Evolutionary conservation across 495 filamentous ascomycete species (phyloP), one percentile per base, ranked within the genome.

Genomic region (Aspergillus sclerotiicarbonarius): DNA sequence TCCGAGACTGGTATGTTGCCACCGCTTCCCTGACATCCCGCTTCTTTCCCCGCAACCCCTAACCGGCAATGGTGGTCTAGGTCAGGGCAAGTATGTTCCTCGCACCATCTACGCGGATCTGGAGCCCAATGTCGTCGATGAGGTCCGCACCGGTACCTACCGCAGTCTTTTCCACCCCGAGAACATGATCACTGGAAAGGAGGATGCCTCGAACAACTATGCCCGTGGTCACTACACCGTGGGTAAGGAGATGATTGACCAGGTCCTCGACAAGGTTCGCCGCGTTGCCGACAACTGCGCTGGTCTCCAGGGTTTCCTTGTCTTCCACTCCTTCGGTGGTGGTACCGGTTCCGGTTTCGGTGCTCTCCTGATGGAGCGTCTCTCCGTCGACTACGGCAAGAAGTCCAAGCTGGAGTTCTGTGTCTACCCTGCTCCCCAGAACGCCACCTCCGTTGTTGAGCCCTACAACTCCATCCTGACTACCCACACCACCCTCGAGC

Each of bases 361-460:
- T 79, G 93, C 94, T 59, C 87, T 98, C 61, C 82, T 98, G 67
- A 93, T 98, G 86, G 95, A 98, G 82, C 91, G 92, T 73, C 85
- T 98, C 57, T 96, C 94, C 41, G 88, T 94, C 67, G 94, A 98
- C 80, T 98, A 96, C 71, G 92, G 91, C 76, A 98, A 98, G 86
- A 98, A 98, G 87, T 91, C 87, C 82, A 98, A 98, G 88, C 84
- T 98, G 51, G 94, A 98, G 79, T 98, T 98, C 81, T 94, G 92
- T 71, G 92, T 98, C 64, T 98, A 98, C 80, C 94, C 94, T 62
- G 91, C 94, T 62, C 95, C 95, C 43, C 92, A 92, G 80, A 92
- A 93, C 63, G 91, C 91, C 63, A 97, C 93, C 65, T 92, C 95
- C 51, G 92, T 98, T 54, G 94, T 98, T 61, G 94, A 98, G 83